Base-by-base conservation (phyloP, 805 yeast genomes). In the Teunomyces lycoperdinae region DNA sequence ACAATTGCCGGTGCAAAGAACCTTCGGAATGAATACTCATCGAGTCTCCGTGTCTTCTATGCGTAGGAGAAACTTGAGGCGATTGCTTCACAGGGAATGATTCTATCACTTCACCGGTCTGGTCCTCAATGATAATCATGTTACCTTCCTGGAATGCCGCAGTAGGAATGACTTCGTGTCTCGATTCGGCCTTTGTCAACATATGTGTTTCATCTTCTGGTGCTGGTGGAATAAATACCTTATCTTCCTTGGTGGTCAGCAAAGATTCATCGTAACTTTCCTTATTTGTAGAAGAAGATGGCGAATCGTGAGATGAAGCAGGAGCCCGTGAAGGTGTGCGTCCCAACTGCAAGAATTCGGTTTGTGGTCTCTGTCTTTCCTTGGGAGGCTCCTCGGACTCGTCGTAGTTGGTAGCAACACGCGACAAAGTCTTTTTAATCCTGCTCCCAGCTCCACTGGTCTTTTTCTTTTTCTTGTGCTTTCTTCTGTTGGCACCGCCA, bases 51-150 rank as follows among this genome's bases (percentile, higher is more conserved):
- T 38, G 16, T 11, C 34, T 30, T 13, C 27, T 36, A 16, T 36
- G 41, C 26, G 32, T 41, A n/a, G 47, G 35, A 2, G 31, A 13
- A 2, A 44, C 24, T 5, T 28, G 43, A 10, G 16, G 14, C 16
- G 35, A 28, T 42, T 44, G n/a, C 11, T 48, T 32, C 63, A 57
- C 66, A 58, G 46, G 84, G 70, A 67, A 45, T 2, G 83, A 75
- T 44, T 80, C 83, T 44, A 92, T 59, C 39, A 90, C 77, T 61
- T 91, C 97, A 47, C 98, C 98, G 42, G 83, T 76, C 47, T 78
- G 80, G 65, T 90, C 94, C 62, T 92, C 99, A 47, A 92, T 74
- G 45, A 91, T 78, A 32, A 91, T 64, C 38, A 77, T 71, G 32
- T 71, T 58, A 24, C 96, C 96, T 56, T 89, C 96, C 42, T 80